Evolutionary conservation across 352 stramenopile genomes (phyloP).

Genomic region (Pythium scleroteichum): DNA sequence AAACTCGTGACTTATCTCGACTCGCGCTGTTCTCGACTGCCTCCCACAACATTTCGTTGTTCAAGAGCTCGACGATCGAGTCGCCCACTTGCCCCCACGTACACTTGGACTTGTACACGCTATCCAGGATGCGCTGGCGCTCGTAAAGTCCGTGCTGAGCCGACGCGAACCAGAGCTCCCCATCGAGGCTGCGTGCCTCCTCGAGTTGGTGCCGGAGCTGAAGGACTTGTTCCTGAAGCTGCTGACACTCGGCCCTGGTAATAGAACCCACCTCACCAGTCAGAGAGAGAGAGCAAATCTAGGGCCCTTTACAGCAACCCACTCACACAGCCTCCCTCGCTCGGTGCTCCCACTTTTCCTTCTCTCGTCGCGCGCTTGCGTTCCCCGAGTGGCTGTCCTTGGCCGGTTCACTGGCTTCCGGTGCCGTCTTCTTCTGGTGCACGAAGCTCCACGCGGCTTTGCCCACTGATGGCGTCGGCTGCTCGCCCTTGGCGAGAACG

Average conservation of each 20-base stretch:
- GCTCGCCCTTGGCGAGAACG: slow-evolving; percentile 1
- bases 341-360: slow-evolving; percentile 69
- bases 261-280: too few relatives aligned
- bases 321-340: slow-evolving; percentile 48
- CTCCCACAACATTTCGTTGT: slow-evolving; percentile 64
- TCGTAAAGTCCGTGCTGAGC: slow-evolving; percentile 41
- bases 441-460: slow-evolving; percentile 6
- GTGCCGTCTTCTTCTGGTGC: slow-evolving; percentile 1
- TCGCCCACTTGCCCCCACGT: slow-evolving; percentile 59
- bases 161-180: slow-evolving; percentile 45
- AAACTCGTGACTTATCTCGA: slow-evolving; percentile 38
- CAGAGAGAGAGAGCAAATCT: too few relatives aligned
- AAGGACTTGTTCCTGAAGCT: slow-evolving; percentile 50
- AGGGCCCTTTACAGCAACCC: too few relatives aligned
- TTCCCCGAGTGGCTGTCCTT: slow-evolving; percentile 14
- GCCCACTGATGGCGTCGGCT: neutral
- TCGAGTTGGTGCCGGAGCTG: slow-evolving; percentile 46
- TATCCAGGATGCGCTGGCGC: slow-evolving; percentile 57
- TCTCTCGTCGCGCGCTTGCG: slow-evolving; percentile 43
- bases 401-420: neutral
- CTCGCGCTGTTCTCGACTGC: slow-evolving; percentile 49
- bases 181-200: slow-evolving; percentile 26
- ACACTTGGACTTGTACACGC: slow-evolving; percentile 51
- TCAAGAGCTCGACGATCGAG: slow-evolving; percentile 55
- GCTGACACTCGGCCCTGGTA: slow-evolving; percentile 42